These are phyloP conservation scores for Claviceps africana DNA, from an alignment of 2,329 filamentous ascomycete genomes.

Conservation along the genomic window DNA sequence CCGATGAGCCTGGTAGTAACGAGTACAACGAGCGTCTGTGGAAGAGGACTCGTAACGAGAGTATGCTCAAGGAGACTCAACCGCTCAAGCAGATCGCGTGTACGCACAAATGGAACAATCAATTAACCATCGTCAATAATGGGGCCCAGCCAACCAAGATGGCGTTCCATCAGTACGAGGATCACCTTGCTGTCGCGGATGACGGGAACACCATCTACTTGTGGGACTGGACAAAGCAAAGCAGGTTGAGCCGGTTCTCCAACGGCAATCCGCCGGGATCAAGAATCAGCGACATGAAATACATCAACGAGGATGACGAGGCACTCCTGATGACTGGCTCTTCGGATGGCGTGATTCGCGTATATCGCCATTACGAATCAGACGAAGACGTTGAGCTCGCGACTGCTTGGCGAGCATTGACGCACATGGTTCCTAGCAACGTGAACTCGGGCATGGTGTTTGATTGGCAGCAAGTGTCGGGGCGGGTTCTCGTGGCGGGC, in stretches of 20 bases:
- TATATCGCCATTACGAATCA: slow-evolving; percentile 84
- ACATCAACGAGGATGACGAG: slow-evolving; percentile 97
- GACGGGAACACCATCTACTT: slow-evolving; percentile 81
- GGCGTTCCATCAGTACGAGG: slow-evolving; percentile 95
- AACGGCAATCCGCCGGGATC: slow-evolving; percentile 88
- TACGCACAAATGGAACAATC: slow-evolving; percentile 73
- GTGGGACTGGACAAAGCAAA: slow-evolving; percentile 82
- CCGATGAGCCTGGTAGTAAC: slow-evolving; percentile 87
- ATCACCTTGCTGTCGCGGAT: slow-evolving; percentile 86
- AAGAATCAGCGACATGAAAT: slow-evolving; percentile 85
- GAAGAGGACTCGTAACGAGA: slow-evolving; percentile 84
- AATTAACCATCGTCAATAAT: slow-evolving; percentile 74
- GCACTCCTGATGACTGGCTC: slow-evolving; percentile 89
- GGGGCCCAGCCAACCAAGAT: slow-evolving; percentile 80
- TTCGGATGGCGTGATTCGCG: slow-evolving; percentile 84
- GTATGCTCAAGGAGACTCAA: slow-evolving; percentile 81
- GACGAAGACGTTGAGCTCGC: slow-evolving; percentile 67
- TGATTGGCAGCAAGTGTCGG: slow-evolving; percentile 98
- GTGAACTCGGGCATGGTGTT: slow-evolving; percentile 93
- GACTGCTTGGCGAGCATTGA: slow-evolving; percentile 80
- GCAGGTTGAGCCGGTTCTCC: slow-evolving; percentile 68
- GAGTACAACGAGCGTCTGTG: slow-evolving; percentile 94
- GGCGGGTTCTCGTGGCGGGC: slow-evolving; percentile 85
- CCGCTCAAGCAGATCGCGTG: slow-evolving; percentile 82
- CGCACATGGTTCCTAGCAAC: slow-evolving; percentile 85